phyloP scores from a whole-genome alignment of 2,329 filamentous ascomycete genomes.

The Lachnellula occidentalis region DNA sequence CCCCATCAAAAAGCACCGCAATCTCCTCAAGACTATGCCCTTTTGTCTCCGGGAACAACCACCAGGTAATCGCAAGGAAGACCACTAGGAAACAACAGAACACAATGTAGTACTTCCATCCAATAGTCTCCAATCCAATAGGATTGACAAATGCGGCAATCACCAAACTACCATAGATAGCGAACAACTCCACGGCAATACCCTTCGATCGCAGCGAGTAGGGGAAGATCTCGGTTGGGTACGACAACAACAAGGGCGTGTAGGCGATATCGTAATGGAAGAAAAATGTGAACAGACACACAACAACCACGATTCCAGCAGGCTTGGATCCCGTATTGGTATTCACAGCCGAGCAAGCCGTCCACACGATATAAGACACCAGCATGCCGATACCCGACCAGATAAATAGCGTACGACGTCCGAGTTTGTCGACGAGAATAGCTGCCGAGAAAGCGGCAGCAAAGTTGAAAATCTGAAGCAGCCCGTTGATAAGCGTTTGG shows the following conservation, averaged over 20 bases:
- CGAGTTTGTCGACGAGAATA: constrained; percentile 35
- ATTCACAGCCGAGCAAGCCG: constrained; percentile 41
- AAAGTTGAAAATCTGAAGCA: constrained; percentile 19
- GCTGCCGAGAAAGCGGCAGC: constrained; percentile 31
- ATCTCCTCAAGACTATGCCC: constrained; percentile 38
- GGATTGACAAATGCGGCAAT: constrained; percentile 35
- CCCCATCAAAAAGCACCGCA: constrained; percentile 23
- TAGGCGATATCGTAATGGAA: constrained; percentile 57
- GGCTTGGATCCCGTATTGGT: constrained; percentile 39
- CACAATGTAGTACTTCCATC: constrained; percentile 37
- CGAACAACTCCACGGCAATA: constrained; percentile 11
- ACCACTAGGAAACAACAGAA: constrained; percentile 30
- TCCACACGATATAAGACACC: constrained; percentile 26
- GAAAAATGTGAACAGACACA: constrained; percentile 55
- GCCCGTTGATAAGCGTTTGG: constrained; percentile 28
- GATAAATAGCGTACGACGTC: constrained; percentile 27
- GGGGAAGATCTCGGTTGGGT: constrained; percentile 53
- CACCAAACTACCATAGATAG: constrained; percentile 8
- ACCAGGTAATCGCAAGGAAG: constrained; percentile 11
- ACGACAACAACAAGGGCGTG: constrained; percentile 52
- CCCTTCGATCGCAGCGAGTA: constrained; percentile 44
- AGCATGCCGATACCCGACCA: constrained; percentile 32
- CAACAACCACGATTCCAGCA: constrained; percentile 47
- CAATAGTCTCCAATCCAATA: constrained; percentile 33
- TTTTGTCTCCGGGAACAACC: constrained; percentile 34